Conservation (phyloP, 805 yeast species). For the Osmozyma mogii region DNA sequence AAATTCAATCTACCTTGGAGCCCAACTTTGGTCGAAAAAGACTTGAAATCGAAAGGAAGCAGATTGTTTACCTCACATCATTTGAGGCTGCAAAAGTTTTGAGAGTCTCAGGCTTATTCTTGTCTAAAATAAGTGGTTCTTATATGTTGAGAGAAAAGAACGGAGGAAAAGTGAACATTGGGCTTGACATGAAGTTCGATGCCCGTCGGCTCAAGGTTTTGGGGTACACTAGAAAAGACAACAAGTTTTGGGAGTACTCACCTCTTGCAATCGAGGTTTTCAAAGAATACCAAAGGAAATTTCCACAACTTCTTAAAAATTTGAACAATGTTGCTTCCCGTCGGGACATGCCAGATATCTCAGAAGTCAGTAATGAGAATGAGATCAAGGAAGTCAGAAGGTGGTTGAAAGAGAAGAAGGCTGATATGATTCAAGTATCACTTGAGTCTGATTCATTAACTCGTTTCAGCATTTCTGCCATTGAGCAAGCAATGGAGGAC, state of each 20-base stretch:
- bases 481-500: slow-evolving; percentile 55
- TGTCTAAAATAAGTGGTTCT: slow-evolving; percentile 73
- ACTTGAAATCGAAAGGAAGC: slow-evolving; percentile 47
- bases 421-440: slow-evolving; percentile 52
- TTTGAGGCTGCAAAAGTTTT: slow-evolving; percentile 54
- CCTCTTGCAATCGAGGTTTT: slow-evolving; percentile 63
- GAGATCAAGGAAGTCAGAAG: slow-evolving; percentile 37
- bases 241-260: slow-evolving; percentile 71
- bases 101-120: slow-evolving; percentile 51
- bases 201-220: slow-evolving; percentile 71
- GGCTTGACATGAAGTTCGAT: slow-evolving; percentile 80
- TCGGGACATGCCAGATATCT: slow-evolving; percentile 30
- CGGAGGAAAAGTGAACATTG: slow-evolving; percentile 53
- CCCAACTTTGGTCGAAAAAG: slow-evolving; percentile 59
- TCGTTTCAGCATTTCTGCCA: slow-evolving; percentile 50
- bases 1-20: slow-evolving; percentile 38
- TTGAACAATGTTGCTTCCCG: slow-evolving; percentile 18
- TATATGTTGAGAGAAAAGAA: slow-evolving; percentile 50
- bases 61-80: slow-evolving; percentile 56
- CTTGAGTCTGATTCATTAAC: slow-evolving; percentile 75
- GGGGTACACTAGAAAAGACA: slow-evolving; percentile 71
- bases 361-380: slow-evolving; percentile 29
- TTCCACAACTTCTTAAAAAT: slow-evolving; percentile 51
- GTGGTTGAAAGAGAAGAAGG: slow-evolving; percentile 44
- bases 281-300: slow-evolving; percentile 49